These are phyloP conservation scores for Penicillium psychrosexuale DNA, from an alignment of 2,329 filamentous ascomycete genomes.

Conservation along the genomic window DNA sequence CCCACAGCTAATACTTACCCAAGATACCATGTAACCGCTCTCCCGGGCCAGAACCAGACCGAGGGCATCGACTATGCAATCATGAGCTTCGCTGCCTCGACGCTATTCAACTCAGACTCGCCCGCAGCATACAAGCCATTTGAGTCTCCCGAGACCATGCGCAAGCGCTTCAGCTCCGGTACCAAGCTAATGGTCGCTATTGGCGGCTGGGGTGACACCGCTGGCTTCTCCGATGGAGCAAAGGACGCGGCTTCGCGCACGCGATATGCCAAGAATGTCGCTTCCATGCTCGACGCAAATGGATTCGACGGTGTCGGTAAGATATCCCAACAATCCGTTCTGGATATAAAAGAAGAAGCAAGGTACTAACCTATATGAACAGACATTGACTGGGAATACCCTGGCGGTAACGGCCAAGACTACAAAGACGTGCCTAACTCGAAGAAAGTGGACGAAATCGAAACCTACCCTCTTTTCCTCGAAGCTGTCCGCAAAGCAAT, in stretches of 20 bases:
- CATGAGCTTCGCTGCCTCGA: slow-evolving; percentile 54
- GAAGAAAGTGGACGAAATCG: slow-evolving; percentile 58
- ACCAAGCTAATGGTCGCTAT: slow-evolving; percentile 69
- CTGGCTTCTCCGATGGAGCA: slow-evolving; percentile 60
- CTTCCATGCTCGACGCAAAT: slow-evolving; percentile 58
- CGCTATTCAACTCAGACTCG: slow-evolving; percentile 49
- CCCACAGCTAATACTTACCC: slow-evolving; percentile 1
- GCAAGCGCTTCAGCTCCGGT: slow-evolving; percentile 51
- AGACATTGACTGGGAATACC: slow-evolving; percentile 67
- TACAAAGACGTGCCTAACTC: slow-evolving; percentile 62
- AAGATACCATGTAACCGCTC: slow-evolving; percentile 43
- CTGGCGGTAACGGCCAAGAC: slow-evolving; percentile 64
- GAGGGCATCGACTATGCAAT: slow-evolving; percentile 54
- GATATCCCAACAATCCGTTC: slow-evolving; percentile 14
- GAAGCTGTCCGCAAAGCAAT: slow-evolving; percentile 57
- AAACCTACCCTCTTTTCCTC: slow-evolving; percentile 61
- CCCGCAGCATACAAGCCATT: slow-evolving; percentile 52
- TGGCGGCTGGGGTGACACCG: slow-evolving; percentile 70
- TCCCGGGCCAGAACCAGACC: slow-evolving; percentile 37
- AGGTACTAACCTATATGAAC: slow-evolving; percentile 20
- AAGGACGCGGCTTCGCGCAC: slow-evolving; percentile 51
- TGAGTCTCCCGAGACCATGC: slow-evolving; percentile 51
- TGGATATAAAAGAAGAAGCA: background rate
- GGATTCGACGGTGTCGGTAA: slow-evolving; percentile 64
- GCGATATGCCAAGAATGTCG: slow-evolving; percentile 63